These are phyloP conservation scores for Boletellus ananas DNA, from an alignment of 768 basidiomycete genomes.

Conservation along the genomic window DNA sequence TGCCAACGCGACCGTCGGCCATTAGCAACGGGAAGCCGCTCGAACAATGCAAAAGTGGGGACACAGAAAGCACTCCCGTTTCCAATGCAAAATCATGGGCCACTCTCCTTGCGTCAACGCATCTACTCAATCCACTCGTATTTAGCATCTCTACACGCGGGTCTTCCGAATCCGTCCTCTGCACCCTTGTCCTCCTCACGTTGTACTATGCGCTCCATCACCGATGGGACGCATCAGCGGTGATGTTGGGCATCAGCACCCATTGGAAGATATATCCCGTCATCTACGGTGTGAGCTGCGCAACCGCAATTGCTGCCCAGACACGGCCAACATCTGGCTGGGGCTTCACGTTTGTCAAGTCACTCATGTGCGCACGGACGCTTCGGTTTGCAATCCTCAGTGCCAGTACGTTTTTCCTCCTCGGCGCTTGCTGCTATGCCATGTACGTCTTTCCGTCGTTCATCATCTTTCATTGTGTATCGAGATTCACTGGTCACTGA, in stretches of 20 bases:
- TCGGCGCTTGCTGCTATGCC: constrained; percentile 65
- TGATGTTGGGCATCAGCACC: constrained; percentile 75
- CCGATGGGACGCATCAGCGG: constrained; percentile 62
- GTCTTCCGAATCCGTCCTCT: constrained; percentile 88
- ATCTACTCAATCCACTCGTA: constrained; percentile 91
- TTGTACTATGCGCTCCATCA: constrained; percentile 56
- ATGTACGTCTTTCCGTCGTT: constrained; percentile 51
- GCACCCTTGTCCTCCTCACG: constrained; percentile 70
- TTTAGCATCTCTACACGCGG: constrained; percentile 97
- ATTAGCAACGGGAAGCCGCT: constrained; percentile 4
- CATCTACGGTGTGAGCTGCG: constrained; percentile 79
- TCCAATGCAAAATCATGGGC: constrained; percentile 33
- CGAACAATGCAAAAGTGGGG: neutral
- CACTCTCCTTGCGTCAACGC: constrained; percentile 58
- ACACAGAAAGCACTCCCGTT: neutral
- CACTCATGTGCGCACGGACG: constrained; percentile 46
- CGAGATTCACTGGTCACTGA: neutral
- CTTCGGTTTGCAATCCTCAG: constrained; percentile 69
- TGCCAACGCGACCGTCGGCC: neutral
- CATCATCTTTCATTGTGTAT: neutral
- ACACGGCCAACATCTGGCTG: constrained; percentile 16
- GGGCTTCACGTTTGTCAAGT: constrained; percentile 29
- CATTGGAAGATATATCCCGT: constrained; percentile 99
- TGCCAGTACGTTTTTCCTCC: constrained; percentile 57
- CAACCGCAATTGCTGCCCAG: constrained; percentile 34